These are phyloP conservation scores for Globisporangium heterothallicum DNA, from an alignment of 352 stramenopile genomes.

Conservation along the genomic window DNA sequence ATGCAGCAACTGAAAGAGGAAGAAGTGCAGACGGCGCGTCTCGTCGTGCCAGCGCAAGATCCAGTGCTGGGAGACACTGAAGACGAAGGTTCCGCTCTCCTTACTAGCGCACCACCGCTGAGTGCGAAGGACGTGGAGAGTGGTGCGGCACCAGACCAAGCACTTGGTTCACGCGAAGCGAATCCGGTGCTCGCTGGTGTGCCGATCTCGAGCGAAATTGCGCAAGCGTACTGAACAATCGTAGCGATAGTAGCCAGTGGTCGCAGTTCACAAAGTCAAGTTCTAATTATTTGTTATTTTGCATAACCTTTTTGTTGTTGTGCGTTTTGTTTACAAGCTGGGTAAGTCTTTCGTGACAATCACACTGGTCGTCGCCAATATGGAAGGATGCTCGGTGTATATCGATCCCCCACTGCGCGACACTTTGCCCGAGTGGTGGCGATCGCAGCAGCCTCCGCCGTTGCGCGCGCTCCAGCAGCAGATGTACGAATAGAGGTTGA, in stretches of 20 bases:
- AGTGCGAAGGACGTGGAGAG: neutral
- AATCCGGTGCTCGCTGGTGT: neutral
- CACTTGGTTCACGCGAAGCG: neutral
- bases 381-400: constrained; percentile 32
- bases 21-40: neutral
- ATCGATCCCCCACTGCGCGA: constrained; percentile 57
- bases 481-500: constrained; percentile 81
- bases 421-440: constrained; percentile 48
- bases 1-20: constrained; percentile 1
- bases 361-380: neutral
- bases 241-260: too few relatives aligned
- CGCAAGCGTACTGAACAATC: constrained; percentile 15
- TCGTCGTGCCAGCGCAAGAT: neutral
- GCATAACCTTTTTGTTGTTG: neutral
- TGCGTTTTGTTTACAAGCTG: neutral
- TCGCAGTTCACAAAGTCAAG: neutral
- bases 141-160: neutral
- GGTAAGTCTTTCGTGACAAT: neutral
- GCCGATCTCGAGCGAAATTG: constrained; percentile 11
- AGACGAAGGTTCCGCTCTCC: neutral
- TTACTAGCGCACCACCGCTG: neutral
- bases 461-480: constrained; percentile 77
- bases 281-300: constrained; percentile 8
- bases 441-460: constrained; percentile 69
- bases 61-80: too few relatives aligned